Percentiles rank a stretch among this genome's conserved stretches.
Evolutionary conservation across 768 basidiomycete genomes (phyloP).

Genomic region (Auriscalpium vulgare): DNA sequence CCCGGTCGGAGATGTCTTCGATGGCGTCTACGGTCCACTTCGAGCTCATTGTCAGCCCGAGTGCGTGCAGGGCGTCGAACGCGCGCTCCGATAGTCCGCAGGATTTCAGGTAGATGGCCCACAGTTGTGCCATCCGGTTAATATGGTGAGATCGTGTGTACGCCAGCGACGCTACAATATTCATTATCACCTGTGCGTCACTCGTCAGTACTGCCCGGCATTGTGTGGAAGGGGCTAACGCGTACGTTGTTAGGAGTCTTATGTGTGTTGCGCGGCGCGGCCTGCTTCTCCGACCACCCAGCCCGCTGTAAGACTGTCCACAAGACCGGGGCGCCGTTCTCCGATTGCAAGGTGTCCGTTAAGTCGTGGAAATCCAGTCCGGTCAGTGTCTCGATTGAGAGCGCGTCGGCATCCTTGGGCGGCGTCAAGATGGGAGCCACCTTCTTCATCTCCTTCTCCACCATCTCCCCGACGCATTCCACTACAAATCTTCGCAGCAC

Average conservation of each 20-base stretch:
- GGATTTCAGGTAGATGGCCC: background rate
- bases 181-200: background rate
- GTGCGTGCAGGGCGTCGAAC: constrained; percentile 1
- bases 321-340: background rate
- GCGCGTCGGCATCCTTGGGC: background rate
- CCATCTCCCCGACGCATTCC: background rate
- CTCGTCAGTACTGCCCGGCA: background rate
- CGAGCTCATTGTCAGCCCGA: constrained; percentile 3
- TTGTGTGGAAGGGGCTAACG: background rate
- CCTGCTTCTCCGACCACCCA: too few relatives aligned
- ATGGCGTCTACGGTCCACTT: background rate
- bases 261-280: too few relatives aligned
- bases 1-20: background rate
- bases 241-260: too few relatives aligned
- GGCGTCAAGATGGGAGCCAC: background rate
- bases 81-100: constrained; percentile 1
- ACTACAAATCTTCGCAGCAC: background rate
- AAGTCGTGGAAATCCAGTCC: background rate
- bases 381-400: background rate
- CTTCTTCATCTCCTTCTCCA: background rate
- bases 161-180: background rate
- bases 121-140: background rate
- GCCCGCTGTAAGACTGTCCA: background rate
- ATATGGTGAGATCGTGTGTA: background rate
- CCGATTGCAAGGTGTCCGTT: background rate